phyloP scores from a whole-genome alignment of 768 basidiomycete species.

The Trametes meyenii region DNA sequence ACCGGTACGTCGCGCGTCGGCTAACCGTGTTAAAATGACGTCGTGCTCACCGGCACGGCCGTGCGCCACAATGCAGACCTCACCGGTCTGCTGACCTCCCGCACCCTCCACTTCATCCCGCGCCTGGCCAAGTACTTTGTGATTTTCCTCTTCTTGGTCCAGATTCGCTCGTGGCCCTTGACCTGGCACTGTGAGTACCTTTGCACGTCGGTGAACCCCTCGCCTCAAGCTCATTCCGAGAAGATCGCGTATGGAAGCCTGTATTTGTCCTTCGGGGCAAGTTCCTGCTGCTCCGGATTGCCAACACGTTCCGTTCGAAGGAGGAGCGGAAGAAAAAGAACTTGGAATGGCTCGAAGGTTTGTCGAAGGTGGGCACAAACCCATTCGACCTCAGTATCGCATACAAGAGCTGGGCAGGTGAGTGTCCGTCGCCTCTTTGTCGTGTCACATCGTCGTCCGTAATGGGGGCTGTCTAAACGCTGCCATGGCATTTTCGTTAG shows the following conservation, averaged over 20 bases:
- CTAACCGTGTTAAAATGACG: background rate
- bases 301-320: conserved; percentile 38
- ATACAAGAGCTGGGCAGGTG: conserved; percentile 59
- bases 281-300: conserved; percentile 37
- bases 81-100: conserved; percentile 15
- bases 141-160: conserved; percentile 55
- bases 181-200: conserved; percentile 66
- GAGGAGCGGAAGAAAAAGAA: conserved; percentile 20
- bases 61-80: conserved; percentile 14
- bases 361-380: conserved; percentile 56
- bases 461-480: background rate
- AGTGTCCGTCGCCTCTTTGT: conserved; percentile 30
- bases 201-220: background rate
- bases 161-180: conserved; percentile 62
- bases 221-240: background rate
- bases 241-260: conserved; percentile 59
- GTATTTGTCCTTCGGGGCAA: conserved; percentile 41
- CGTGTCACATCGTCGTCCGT: conserved; percentile 3
- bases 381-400: conserved; percentile 51
- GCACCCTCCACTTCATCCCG: conserved; percentile 11
- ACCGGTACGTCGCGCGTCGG: conserved; percentile 2
- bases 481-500: background rate
- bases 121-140: conserved; percentile 44
- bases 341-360: conserved; percentile 48
- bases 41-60: background rate